Percentiles rank a stretch among this genome's conserved stretches.
Evolutionary conservation across 768 basidiomycete species (phyloP).

Genomic region (Tricholoma furcatifolium): DNA sequence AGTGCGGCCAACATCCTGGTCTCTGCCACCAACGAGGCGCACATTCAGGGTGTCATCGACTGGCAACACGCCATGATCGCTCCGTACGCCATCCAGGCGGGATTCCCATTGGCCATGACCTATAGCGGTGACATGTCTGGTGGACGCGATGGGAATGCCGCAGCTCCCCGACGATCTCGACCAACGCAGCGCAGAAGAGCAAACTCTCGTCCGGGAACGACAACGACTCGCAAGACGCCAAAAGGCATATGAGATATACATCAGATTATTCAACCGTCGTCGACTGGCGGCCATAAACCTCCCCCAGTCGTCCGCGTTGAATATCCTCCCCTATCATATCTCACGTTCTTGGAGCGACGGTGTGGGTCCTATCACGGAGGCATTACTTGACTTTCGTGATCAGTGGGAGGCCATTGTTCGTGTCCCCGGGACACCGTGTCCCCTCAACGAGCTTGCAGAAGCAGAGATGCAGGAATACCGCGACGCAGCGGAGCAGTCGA

Average conservation of each 20-base stretch:
- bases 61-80: slow-evolving; percentile 25
- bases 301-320: not conserved
- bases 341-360: slow-evolving; percentile 2
- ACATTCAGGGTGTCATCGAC: slow-evolving; percentile 26
- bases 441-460: slow-evolving; percentile 1
- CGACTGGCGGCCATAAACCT: not conserved
- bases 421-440: not conserved
- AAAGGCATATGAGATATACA: not conserved
- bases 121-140: slow-evolving; percentile 12
- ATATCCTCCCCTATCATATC: slow-evolving; percentile 5
- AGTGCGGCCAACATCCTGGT: slow-evolving; percentile 25
- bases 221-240: slow-evolving; percentile 7
- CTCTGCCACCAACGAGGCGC: slow-evolving; percentile 16
- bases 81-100: slow-evolving; percentile 14
- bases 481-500: not conserved
- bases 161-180: slow-evolving; percentile 6
- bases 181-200: slow-evolving; percentile 2
- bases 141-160: not conserved
- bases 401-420: slow-evolving; percentile 1
- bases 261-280: not conserved
- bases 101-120: slow-evolving; percentile 9
- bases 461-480: slow-evolving; percentile 2
- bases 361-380: not conserved
- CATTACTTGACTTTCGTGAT: not conserved
- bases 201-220: not conserved